A percentile compares a stretch with the other conserved stretches of the same genome.
Evolutionary conservation across 441 rosid genomes (phyloP).

Genomic region (Kokia cookei): DNA sequence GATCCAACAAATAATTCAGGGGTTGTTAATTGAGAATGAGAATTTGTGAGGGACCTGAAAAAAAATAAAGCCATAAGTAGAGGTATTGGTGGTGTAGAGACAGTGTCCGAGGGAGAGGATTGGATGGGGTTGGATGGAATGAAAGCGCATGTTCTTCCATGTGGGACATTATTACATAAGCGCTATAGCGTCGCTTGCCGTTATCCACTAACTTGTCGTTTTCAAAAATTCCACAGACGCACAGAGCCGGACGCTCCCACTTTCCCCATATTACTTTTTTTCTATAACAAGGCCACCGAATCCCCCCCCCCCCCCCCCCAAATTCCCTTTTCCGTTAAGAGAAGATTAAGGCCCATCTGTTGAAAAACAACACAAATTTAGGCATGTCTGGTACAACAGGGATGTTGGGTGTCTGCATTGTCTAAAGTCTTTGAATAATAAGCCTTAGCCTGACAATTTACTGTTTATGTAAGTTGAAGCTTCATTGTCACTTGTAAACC

Average conservation of each 20-base stretch:
- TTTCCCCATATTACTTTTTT: neutral
- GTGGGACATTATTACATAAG: neutral
- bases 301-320: neutral
- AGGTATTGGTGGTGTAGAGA: neutral
- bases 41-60: neutral
- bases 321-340: neutral
- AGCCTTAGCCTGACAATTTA: neutral
- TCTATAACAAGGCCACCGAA: neutral
- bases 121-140: neutral
- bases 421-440: neutral
- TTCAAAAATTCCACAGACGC: slow-evolving; percentile 9
- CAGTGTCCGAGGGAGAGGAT: neutral
- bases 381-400: neutral
- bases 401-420: neutral
- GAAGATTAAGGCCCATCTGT: neutral
- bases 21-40: neutral
- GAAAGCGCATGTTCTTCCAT: neutral
- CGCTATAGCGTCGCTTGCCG: neutral
- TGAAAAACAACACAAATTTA: neutral
- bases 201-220: slow-evolving; percentile 9
- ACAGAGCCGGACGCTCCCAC: neutral
- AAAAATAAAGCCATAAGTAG: too few relatives aligned
- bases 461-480: neutral
- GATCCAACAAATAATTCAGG: neutral
- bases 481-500: neutral